A percentile compares a stretch with the other conserved stretches of the same genome.
phyloP scores from a whole-genome alignment of 176 grass and related monocot species.

The Zoysia pacifica region DNA sequence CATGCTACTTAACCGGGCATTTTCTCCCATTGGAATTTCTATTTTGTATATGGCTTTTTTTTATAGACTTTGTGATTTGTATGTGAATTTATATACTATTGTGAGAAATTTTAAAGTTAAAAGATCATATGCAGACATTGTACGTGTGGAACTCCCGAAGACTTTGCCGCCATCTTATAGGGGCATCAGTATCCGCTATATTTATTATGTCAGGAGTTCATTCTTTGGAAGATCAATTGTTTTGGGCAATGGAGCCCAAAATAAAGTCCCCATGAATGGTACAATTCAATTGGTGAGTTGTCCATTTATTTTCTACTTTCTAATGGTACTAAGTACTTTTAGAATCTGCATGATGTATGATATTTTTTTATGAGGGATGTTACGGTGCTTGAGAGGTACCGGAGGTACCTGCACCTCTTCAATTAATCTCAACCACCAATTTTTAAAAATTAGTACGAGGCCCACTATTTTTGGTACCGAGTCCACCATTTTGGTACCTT shows the following conservation, averaged over 20 bases:
- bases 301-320: conserved; percentile 1
- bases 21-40: neutral
- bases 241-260: conserved; percentile 53
- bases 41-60: neutral
- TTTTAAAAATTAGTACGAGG: no score
- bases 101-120: conserved; percentile 19
- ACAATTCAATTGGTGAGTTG: conserved; percentile 74
- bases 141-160: conserved; percentile 78
- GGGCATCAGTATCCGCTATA: conserved; percentile 88
- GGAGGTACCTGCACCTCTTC: no score
- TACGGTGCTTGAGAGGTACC: no score
- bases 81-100: neutral
- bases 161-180: conserved; percentile 91
- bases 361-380: no score
- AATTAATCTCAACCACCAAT: no score
- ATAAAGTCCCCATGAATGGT: conserved; percentile 50
- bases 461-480: no score
- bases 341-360: no score
- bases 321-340: no score
- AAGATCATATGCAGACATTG: conserved; percentile 61
- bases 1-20: neutral
- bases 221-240: conserved; percentile 68
- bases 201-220: conserved; percentile 83
- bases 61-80: neutral
- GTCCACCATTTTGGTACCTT: no score